phyloP scores from a whole-genome alignment of 495 filamentous ascomycete species.

The Sabuloglossum arenarium region DNA sequence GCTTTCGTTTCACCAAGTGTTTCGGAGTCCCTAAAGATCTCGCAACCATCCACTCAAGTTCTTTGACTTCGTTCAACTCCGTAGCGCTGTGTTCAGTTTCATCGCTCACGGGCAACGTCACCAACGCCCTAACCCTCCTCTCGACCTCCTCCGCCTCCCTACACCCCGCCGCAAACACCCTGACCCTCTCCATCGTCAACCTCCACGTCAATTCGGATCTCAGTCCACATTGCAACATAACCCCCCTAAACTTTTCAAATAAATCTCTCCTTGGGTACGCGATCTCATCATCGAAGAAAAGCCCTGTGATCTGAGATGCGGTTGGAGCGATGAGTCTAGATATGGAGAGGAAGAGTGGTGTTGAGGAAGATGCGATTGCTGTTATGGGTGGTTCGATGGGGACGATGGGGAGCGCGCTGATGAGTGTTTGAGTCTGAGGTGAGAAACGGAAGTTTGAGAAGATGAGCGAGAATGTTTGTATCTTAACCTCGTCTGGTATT shows the following conservation, averaged over 20 bases:
- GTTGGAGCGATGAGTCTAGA: not conserved
- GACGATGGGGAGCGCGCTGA: not conserved
- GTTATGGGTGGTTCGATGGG: not conserved
- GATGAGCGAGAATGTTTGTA: not conserved
- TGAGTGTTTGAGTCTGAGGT: not conserved
- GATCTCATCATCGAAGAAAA: slow-evolving; percentile 17
- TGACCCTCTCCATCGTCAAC: slow-evolving; percentile 7
- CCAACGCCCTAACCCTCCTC: not conserved
- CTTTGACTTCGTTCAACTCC: not conserved
- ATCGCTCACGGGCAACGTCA: not conserved
- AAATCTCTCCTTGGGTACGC: slow-evolving; percentile 13
- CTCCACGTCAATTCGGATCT: slow-evolving; percentile 9
- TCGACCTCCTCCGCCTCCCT: not conserved
- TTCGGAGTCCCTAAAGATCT: not conserved
- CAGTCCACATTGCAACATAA: slow-evolving; percentile 12
- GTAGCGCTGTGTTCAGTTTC: not conserved
- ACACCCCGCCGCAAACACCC: not conserved
- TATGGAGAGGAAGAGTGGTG: not conserved
- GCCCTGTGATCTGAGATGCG: slow-evolving; percentile 1
- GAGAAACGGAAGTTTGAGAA: not conserved
- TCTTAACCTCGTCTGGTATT: not conserved
- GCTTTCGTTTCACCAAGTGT: not conserved
- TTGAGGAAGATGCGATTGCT: not conserved
- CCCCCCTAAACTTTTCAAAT: slow-evolving; percentile 7
- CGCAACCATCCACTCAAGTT: not conserved